Conservation (phyloP, 1,284 basidiomycete genomes). For the Cryptococcus sp. region DNA sequence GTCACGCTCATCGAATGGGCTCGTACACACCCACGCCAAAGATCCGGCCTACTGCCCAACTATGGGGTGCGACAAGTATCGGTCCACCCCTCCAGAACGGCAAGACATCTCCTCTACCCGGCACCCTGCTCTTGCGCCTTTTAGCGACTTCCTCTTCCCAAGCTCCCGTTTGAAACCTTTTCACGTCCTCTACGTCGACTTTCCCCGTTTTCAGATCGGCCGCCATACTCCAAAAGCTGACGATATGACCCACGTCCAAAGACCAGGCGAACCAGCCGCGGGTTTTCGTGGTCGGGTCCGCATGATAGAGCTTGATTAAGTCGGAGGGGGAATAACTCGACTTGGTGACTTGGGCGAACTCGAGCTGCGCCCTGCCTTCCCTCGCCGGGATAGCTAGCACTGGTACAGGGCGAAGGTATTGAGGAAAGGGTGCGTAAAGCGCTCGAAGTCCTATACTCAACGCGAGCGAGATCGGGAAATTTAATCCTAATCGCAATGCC, state of each 20-base stretch:
- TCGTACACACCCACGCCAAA: slow-evolving; percentile 19
- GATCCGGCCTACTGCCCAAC: slow-evolving; percentile 16
- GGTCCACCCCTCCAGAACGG: slow-evolving; percentile 21
- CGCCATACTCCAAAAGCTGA: slow-evolving; percentile 15
- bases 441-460: slow-evolving; percentile 2
- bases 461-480: slow-evolving; percentile 6
- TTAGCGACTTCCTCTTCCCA: slow-evolving; percentile 10
- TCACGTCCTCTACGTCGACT: slow-evolving; percentile 9
- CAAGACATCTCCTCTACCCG: slow-evolving; percentile 10
- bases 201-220: slow-evolving; percentile 10
- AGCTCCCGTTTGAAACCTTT: slow-evolving; percentile 14
- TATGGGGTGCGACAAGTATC: slow-evolving; percentile 14
- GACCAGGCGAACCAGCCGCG: neutral
- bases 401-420: slow-evolving; percentile 1
- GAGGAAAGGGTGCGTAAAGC: slow-evolving; percentile 1
- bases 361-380: slow-evolving; percentile 3
- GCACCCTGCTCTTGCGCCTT: slow-evolving; percentile 11
- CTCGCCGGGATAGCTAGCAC: neutral
- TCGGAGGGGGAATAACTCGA: slow-evolving; percentile 1
- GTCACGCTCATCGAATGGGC: neutral
- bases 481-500: slow-evolving; percentile 4
- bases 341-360: neutral
- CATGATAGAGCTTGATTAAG: neutral
- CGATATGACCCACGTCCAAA: slow-evolving; percentile 9
- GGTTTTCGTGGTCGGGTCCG: neutral